phyloP scores from a whole-genome alignment of 2,329 filamentous ascomycete species.

The Blastomyces percursus region DNA sequence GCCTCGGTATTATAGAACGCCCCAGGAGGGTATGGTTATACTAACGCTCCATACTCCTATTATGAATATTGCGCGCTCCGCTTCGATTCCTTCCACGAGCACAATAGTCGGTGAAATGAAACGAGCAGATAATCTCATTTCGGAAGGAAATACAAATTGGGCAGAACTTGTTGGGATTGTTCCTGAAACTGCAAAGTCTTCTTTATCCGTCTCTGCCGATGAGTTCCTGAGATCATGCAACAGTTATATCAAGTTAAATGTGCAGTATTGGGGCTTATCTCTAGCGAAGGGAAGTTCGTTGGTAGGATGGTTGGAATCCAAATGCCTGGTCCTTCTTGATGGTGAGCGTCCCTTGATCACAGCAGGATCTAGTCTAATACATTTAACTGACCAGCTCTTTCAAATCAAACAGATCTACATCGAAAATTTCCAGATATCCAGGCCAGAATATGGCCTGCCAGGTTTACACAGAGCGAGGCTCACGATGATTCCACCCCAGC shows the following conservation, averaged over 20 bases:
- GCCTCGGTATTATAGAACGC: conserved; percentile 42
- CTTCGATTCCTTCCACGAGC: conserved; percentile 43
- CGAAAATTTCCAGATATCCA: conserved; percentile 42
- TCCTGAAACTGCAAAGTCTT: background rate
- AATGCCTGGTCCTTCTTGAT: conserved; percentile 47
- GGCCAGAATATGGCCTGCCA: conserved; percentile 52
- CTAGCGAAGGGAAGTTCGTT: conserved; percentile 44
- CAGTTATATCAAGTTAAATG: conserved; percentile 50
- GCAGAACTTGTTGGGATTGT: conserved; percentile 28
- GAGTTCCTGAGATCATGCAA: conserved; percentile 45
- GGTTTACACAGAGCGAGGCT: conserved; percentile 40
- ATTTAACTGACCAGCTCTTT: conserved; percentile 2
- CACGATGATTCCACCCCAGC: conserved; percentile 4
- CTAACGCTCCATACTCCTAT: conserved; percentile 52
- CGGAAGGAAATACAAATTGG: conserved; percentile 34
- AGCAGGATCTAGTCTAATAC: background rate
- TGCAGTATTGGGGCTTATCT: conserved; percentile 55
- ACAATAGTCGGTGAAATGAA: conserved; percentile 44
- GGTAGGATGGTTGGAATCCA: conserved; percentile 54
- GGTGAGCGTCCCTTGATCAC: conserved; percentile 35
- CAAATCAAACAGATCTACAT: conserved; percentile 40
- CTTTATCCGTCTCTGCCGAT: conserved; percentile 19
- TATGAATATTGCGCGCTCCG: conserved; percentile 48
- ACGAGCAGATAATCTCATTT: conserved; percentile 36
- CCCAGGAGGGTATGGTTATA: conserved; percentile 52